Conservation (phyloP, 352 stramenopile species). For the Phytopythium aichiense region DNA sequence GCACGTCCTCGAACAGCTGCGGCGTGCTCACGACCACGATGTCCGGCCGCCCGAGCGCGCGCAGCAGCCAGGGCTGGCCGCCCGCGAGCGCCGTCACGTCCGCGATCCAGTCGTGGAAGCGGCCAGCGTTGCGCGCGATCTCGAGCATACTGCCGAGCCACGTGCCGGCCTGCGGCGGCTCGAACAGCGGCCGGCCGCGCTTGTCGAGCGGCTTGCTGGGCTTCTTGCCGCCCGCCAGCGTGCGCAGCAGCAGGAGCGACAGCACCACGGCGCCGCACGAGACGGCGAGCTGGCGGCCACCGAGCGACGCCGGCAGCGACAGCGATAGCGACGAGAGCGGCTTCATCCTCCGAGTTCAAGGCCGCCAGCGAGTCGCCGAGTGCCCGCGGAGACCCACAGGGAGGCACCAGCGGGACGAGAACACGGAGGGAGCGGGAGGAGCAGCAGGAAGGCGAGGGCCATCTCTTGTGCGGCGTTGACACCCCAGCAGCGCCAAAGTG, state of each 20-base stretch:
- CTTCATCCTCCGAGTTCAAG: not conserved
- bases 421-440: not conserved
- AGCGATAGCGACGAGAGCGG: not conserved
- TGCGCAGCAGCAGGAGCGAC: not conserved
- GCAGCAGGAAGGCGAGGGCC: not conserved
- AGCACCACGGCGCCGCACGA: not conserved
- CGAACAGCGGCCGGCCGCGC: constrained; percentile 4
- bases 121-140: constrained; percentile 21
- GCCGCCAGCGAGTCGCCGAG: not conserved
- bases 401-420: not conserved
- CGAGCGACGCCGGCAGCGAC: not conserved
- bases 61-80: constrained; percentile 46
- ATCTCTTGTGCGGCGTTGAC: no score
- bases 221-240: not conserved
- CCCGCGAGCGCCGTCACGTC: constrained; percentile 33
- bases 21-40: constrained; percentile 25
- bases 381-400: not conserved
- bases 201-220: not conserved
- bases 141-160: constrained; percentile 34
- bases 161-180: constrained; percentile 12
- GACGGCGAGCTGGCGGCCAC: constrained; percentile 1
- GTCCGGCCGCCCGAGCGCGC: constrained; percentile 30
- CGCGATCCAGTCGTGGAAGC: constrained; percentile 57
- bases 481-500: no score
- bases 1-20: constrained; percentile 35